Base-by-base conservation (phyloP, 208 protist genomes). In the Trypanosoma avium region DNA sequence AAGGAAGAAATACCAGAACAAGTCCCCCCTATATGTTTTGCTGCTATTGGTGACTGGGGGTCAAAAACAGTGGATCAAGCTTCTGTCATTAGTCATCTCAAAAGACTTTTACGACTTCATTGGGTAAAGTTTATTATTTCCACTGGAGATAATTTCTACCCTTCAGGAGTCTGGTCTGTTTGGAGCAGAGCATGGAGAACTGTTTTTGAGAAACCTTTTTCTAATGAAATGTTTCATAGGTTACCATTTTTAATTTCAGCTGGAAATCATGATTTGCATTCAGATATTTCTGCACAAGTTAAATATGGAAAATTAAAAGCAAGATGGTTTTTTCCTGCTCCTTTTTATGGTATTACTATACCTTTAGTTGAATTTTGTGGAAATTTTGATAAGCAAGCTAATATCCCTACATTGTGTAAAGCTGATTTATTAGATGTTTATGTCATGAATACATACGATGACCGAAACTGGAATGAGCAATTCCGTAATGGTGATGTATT, bases 71-170 rank as follows among this genome's bases (percentile, higher is more conserved):
- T 10, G 13, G 30, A 57, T 22, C 53, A 63, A 29, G 13, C 3
- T 12, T 4, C 46, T 12, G 57, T 66, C n/a, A 63, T 63, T 29
- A 35, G 26, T 17, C 46, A 66, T 32, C 48, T 72, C 5, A 21
- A 49, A 19, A 35, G 33, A n/a, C 6, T 63, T 17, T 36, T 65
- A 15, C 0, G 45, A 47, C 30, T 29, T 0, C 19, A 63, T 53
- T 60, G 52, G 55, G 56, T 72, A 13, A 61, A 63, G 50, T 72
- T 66, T 30, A 56, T 72, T 22, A 52, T 66, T 53, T 66, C 32
- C 30, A 66, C 67, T 8, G 67, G 67, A 4, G 67, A 72, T 58
- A 72, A 72, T 42, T 72, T 66, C 52, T 72, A 72, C 22, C 67
- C 67, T 19, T 8, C 4, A 8, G 56, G 56, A 26, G 67, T 65